Conservation (phyloP, 1,284 basidiomycete species). For the Naganishia cerealis region DNA sequence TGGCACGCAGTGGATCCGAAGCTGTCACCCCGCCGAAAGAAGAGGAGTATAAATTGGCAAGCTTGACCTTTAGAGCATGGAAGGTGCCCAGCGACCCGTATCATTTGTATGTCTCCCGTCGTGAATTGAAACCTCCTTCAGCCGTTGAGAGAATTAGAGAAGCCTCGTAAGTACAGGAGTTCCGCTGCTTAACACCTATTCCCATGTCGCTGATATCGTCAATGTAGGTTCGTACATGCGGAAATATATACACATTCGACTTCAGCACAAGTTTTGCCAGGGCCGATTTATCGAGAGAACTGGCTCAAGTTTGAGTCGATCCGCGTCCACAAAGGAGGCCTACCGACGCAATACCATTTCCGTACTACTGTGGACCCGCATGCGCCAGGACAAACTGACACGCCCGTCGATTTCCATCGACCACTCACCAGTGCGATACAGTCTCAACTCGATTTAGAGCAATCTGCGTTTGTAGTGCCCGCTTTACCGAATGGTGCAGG, state of each 20-base stretch:
- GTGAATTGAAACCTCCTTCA: not conserved
- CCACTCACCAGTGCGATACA: conserved; percentile 2
- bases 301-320: conserved; percentile 9
- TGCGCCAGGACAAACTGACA: not conserved
- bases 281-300: conserved; percentile 18
- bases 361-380: conserved; percentile 19
- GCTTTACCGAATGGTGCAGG: conserved; percentile 25
- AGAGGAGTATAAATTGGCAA: conserved; percentile 4
- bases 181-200: not conserved
- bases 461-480: conserved; percentile 10
- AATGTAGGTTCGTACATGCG: conserved; percentile 4
- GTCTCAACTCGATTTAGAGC: conserved; percentile 17
- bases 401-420: not conserved
- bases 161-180: conserved; percentile 3
- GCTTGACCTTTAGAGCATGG: conserved; percentile 13
- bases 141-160: not conserved
- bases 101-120: not conserved
- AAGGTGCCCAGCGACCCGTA: conserved; percentile 17
- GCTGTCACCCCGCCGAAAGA: not conserved
- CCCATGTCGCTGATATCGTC: not conserved
- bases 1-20: not conserved
- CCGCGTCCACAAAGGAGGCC: not conserved
- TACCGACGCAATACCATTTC: conserved; percentile 12
- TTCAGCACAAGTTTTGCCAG: conserved; percentile 7
- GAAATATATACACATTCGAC: conserved; percentile 18